These are phyloP conservation scores for Hymenoscyphus repandus DNA, from an alignment of 2,329 filamentous ascomycete species.

Conservation along the genomic window DNA sequence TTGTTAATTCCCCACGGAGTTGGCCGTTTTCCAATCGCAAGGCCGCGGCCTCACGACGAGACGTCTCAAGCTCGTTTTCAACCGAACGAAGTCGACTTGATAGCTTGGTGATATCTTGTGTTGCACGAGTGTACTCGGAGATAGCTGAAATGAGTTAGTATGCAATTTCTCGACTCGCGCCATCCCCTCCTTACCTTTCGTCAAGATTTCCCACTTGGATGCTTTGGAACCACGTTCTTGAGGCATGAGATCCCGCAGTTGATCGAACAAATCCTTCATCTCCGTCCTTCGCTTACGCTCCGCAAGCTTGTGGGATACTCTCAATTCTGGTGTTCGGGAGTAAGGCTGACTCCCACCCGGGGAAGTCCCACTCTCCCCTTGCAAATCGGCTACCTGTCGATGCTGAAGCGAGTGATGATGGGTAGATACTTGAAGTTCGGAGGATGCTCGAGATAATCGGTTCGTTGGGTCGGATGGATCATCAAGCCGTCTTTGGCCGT, in stretches of 20 bases:
- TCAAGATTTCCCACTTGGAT: constrained; percentile 85
- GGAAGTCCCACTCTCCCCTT: constrained; percentile 51
- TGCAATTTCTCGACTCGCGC: neutral
- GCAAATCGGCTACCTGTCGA: constrained; percentile 62
- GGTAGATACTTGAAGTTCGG: constrained; percentile 42
- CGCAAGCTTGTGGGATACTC: constrained; percentile 79
- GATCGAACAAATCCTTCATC: constrained; percentile 85
- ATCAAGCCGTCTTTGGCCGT: constrained; percentile 67
- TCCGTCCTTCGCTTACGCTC: constrained; percentile 79
- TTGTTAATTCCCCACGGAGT: constrained; percentile 24
- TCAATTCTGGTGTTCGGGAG: constrained; percentile 74
- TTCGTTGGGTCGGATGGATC: constrained; percentile 44
- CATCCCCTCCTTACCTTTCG: constrained; percentile 59
- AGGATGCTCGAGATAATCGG: constrained; percentile 42
- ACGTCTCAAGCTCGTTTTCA: constrained; percentile 32
- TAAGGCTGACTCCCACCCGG: constrained; percentile 64
- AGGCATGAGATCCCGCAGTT: constrained; percentile 71
- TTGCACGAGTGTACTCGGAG: constrained; percentile 44
- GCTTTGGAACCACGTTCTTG: constrained; percentile 79
- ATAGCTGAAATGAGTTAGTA: constrained; percentile 44
- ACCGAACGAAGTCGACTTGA: constrained; percentile 6
- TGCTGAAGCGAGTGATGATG: constrained; percentile 77
- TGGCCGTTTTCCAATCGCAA: constrained; percentile 28
- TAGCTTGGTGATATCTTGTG: constrained; percentile 32
- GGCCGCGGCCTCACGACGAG: constrained; percentile 40